Conservation (phyloP, 2,329 filamentous ascomycete species). For the Tolypocladium paradoxum region DNA sequence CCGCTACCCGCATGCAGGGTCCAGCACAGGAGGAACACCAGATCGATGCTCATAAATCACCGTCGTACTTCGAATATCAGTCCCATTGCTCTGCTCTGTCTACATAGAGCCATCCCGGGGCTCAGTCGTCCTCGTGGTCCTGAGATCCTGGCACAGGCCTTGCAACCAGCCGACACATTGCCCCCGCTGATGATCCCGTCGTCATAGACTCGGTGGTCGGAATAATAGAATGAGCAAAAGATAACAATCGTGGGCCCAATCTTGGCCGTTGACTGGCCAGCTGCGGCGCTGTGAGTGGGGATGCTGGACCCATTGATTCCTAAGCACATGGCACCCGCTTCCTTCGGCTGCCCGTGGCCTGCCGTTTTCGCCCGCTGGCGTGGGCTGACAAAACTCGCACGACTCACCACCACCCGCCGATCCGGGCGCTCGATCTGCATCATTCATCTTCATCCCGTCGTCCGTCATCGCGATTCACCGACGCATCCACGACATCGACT, state of each 20-base stretch:
- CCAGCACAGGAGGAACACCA: not conserved
- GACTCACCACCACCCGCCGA: conserved; percentile 2
- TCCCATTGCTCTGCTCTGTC: no score
- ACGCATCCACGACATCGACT: not conserved
- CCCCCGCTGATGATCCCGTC: no score
- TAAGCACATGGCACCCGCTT: not conserved
- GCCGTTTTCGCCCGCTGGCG: not conserved
- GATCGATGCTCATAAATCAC: no score
- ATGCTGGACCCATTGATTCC: not conserved
- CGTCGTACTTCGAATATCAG: no score
- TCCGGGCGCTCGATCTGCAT: not conserved
- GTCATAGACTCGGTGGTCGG: no score
- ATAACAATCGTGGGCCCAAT: not conserved
- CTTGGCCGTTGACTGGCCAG: not conserved
- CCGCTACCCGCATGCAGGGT: not conserved
- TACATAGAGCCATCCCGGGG: no score
- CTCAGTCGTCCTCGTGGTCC: no score
- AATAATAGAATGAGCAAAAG: not conserved
- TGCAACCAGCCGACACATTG: no score
- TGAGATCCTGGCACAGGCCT: no score
- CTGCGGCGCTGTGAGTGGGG: not conserved
- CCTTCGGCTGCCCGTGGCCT: conserved; percentile 2
- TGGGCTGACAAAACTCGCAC: conserved; percentile 3
- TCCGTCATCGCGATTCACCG: not conserved
- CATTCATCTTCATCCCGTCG: not conserved